These are phyloP conservation scores for Eimeria sp. DNA, from an alignment of 169 alveolate genomes.

Conservation along the genomic window DNA sequence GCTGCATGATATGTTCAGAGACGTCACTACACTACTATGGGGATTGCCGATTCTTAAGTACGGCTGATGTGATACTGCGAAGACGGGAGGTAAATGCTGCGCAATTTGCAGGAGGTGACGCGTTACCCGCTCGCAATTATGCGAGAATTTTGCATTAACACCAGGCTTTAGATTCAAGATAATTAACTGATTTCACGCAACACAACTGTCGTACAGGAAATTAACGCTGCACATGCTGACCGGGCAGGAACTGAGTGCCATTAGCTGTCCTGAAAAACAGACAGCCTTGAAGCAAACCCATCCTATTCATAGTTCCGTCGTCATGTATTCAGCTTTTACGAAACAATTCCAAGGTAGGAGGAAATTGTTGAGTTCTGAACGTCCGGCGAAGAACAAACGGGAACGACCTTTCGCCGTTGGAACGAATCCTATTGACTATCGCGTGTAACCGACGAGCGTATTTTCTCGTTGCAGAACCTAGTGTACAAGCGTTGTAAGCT, in stretches of 20 bases:
- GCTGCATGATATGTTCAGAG: background rate
- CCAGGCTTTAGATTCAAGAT: too few species aligned
- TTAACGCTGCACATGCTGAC: background rate
- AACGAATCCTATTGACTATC: background rate
- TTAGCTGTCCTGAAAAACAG: background rate
- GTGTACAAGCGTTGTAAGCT: too few species aligned
- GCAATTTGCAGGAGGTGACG: background rate
- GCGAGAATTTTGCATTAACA: background rate
- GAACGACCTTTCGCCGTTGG: background rate
- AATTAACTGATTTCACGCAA: background rate
- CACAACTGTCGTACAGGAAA: too few species aligned
- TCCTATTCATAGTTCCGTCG: background rate
- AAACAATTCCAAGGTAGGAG: background rate
- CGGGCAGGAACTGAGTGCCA: background rate
- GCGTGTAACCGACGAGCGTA: too few species aligned
- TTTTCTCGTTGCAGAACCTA: too few species aligned
- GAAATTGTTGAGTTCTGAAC: background rate
- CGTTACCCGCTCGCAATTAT: background rate
- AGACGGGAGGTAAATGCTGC: background rate
- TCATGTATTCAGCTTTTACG: background rate
- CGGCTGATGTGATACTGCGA: too few species aligned
- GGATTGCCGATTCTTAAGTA: background rate
- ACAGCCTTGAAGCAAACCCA: background rate
- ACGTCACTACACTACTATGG: background rate
- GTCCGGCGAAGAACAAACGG: background rate